phyloP scores from a whole-genome alignment of 129 eudicot genomes.

The Flaveria ramosissima region DNA sequence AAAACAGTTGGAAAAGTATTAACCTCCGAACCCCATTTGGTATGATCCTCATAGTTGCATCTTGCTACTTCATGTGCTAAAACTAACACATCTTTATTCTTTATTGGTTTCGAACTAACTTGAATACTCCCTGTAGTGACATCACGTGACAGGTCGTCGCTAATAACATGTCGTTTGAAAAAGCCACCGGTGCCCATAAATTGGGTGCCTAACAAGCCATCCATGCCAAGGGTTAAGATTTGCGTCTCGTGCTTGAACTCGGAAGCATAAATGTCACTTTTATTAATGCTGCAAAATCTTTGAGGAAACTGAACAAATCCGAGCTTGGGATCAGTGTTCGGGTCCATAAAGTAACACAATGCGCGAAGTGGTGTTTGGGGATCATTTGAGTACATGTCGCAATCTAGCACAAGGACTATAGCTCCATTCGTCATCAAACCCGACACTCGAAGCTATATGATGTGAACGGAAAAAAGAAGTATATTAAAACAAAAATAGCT shows the following conservation, averaged over 20 bases:
- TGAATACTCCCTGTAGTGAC: constrained; percentile 4
- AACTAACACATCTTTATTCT: constrained; percentile 25
- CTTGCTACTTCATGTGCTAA: constrained; percentile 49
- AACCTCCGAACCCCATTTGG: constrained; percentile 56
- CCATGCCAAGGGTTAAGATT: constrained; percentile 48
- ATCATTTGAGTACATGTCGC: constrained; percentile 83
- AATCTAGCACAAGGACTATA: constrained; percentile 56
- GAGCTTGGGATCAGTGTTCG: constrained; percentile 35
- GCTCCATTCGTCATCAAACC: constrained; percentile 67
- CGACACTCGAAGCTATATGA: constrained; percentile 69
- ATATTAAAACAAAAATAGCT: not conserved
- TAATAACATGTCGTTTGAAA: constrained; percentile 46
- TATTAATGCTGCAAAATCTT: constrained; percentile 44
- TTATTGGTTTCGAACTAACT: constrained; percentile 13
- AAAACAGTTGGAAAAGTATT: not conserved
- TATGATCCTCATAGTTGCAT: constrained; percentile 47
- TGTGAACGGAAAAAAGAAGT: not conserved
- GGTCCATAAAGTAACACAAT: constrained; percentile 52
- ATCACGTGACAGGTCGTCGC: constrained; percentile 34
- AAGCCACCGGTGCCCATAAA: constrained; percentile 70
- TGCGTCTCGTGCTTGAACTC: constrained; percentile 43
- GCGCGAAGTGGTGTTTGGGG: constrained; percentile 57
- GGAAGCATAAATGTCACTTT: constrained; percentile 51
- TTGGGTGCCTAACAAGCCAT: constrained; percentile 57
- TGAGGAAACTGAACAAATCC: constrained; percentile 82